A percentile compares a stretch with the other conserved stretches of the same genome.
phyloP scores from a whole-genome alignment of 768 basidiomycete species.

The Russula emetica region DNA sequence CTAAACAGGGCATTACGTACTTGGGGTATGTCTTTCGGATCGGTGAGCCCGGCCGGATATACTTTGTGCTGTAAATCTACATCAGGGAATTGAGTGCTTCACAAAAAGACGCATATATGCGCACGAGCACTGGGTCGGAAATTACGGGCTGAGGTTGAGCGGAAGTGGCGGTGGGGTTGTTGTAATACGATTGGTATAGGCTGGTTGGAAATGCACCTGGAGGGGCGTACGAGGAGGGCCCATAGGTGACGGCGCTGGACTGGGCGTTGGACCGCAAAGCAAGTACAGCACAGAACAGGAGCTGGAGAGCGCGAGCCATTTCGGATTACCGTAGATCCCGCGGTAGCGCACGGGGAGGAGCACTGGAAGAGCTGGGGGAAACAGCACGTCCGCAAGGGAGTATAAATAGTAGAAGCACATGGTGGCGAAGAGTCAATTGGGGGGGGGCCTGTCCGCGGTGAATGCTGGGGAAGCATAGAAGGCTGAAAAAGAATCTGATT shows the following conservation, averaged over 20 bases:
- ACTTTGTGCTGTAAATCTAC: constrained; percentile 43
- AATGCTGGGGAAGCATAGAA: too few species aligned
- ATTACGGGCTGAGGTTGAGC: constrained; percentile 75
- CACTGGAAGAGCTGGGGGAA: neutral
- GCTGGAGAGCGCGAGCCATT: constrained; percentile 4
- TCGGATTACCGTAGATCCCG: neutral
- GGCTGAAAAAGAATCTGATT: neutral
- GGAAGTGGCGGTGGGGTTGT: constrained; percentile 65
- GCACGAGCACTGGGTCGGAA: constrained; percentile 63
- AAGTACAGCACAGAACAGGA: constrained; percentile 14
- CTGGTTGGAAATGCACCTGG: constrained; percentile 65
- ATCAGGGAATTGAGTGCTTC: neutral
- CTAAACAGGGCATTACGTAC: constrained; percentile 29
- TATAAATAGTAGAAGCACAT: constrained; percentile 6
- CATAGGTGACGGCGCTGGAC: constrained; percentile 23
- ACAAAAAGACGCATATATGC: neutral
- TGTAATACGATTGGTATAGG: constrained; percentile 61
- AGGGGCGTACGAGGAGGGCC: constrained; percentile 51
- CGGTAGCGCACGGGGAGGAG: too few species aligned
- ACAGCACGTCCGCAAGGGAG: neutral
- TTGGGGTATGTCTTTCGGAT: constrained; percentile 55
- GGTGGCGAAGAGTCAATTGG: too few species aligned
- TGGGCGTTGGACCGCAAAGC: constrained; percentile 4
- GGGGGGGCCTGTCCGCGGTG: too few species aligned
- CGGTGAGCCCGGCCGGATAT: constrained; percentile 59